Evolutionary conservation across 2,329 filamentous ascomycete genomes (phyloP).

Genomic region (Cordyceps fumosorosea): DNA sequence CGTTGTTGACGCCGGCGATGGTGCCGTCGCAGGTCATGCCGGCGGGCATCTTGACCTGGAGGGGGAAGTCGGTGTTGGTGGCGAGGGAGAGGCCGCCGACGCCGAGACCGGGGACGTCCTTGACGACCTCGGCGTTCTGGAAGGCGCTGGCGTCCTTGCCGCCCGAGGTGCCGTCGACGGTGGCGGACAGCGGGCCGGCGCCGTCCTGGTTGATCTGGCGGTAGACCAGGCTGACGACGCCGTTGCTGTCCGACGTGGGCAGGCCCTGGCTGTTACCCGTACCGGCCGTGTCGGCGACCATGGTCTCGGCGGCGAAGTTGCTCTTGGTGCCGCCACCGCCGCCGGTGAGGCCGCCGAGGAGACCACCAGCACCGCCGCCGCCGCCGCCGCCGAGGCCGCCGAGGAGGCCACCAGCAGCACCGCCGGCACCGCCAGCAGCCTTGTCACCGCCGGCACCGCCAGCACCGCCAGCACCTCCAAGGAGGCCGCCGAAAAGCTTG

Average conservation of each 20-base stretch:
- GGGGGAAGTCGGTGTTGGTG: conserved; percentile 56
- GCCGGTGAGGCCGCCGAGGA: conserved; percentile 21
- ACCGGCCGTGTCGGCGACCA: conserved; percentile 45
- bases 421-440: conserved; percentile 22
- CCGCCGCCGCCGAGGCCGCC: conserved; percentile 12
- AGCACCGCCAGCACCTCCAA: conserved; percentile 13
- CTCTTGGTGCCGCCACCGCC: conserved; percentile 29
- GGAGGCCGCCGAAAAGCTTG: conserved; percentile 23
- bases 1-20: conserved; percentile 51
- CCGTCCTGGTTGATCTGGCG: conserved; percentile 66
- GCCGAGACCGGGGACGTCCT: conserved; percentile 54
- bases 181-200: conserved; percentile 55
- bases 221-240: conserved; percentile 54
- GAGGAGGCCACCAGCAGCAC: conserved; percentile 27
- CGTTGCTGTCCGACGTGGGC: conserved; percentile 53
- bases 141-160: conserved; percentile 56
- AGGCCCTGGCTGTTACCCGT: conserved; percentile 43
- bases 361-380: conserved; percentile 15
- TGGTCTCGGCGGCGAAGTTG: conserved; percentile 34
- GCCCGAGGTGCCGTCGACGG: conserved; percentile 56
- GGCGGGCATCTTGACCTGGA: conserved; percentile 58
- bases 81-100: conserved; percentile 52
- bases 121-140: conserved; percentile 49
- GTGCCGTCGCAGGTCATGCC: conserved; percentile 60
- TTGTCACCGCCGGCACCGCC: conserved; percentile 6